A percentile compares a stretch with the other conserved stretches of the same genome.
These are phyloP conservation scores for Mayamaea pseudoterrestris DNA, from an alignment of 108 stramenopile species.

Conservation along the genomic window DNA sequence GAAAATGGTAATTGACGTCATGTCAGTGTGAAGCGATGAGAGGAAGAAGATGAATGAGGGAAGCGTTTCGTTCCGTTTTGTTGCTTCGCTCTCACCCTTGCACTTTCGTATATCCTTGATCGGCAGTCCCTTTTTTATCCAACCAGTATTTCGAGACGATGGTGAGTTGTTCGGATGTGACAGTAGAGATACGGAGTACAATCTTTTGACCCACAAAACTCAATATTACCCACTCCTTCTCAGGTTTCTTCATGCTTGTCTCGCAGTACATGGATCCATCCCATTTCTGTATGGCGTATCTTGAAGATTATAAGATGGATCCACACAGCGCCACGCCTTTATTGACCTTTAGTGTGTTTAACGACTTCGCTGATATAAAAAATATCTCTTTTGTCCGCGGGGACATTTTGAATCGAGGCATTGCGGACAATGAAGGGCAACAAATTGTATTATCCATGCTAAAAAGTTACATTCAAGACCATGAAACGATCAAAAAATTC, in stretches of 20 bases:
- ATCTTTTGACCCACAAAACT: no score
- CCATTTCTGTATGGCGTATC: conserved; percentile 64
- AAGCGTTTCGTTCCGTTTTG: no score
- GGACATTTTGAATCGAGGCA: conserved; percentile 63
- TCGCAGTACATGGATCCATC: conserved; percentile 65
- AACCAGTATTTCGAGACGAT: conserved; percentile 74
- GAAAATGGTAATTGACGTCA: no score
- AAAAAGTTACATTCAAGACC: conserved; percentile 42
- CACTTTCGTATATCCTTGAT: no score
- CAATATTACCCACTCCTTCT: not conserved
- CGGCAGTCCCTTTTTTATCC: conserved; percentile 70
- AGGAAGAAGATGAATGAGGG: no score
- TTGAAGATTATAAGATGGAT: conserved; percentile 84
- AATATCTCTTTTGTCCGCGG: conserved; percentile 54
- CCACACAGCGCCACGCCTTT: conserved; percentile 64
- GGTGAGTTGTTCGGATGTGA: no score
- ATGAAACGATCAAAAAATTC: conserved; percentile 44
- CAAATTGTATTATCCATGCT: conserved; percentile 41
- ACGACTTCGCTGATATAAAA: conserved; percentile 48
- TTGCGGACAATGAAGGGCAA: conserved; percentile 57
- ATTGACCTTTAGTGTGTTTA: conserved; percentile 63
- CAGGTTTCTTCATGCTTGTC: conserved; percentile 65
- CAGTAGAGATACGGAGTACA: no score
- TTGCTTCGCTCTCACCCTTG: no score
- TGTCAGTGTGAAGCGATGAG: no score